Evolutionary conservation across 2,329 filamentous ascomycete species (phyloP), one percentile per base, ranked within the genome.

Genomic region (Aspergillus puulaauensis): DNA sequence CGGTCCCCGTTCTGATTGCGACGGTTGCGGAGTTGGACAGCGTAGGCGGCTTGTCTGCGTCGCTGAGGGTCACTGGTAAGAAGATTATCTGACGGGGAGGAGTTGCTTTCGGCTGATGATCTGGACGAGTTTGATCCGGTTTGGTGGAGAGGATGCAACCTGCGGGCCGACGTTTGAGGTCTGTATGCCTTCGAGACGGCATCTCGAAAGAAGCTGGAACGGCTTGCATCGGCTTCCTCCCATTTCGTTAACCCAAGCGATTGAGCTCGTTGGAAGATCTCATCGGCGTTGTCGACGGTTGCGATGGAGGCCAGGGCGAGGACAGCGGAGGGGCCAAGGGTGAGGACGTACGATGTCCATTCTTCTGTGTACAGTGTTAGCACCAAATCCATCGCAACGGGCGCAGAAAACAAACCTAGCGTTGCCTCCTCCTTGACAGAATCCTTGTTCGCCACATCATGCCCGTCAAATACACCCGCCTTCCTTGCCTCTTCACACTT

Each of bases 321-420:
- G 11, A 87, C 76, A 1, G 81, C 79, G 7, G 79, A 78, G 9
- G 83, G 83, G 6, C 85, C 86, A 15, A 86, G 77, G 0, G 83
- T 86, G 35, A 86, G 73, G 27, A 88, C 72, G 64, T 86, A 83
- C 52, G 79, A 79, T 17, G 81, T 83, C 85, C 85, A 88, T 68
- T 86, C 83, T 65, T 86, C 83, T 82, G 57, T 3, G 37, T 15
- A 3, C 14, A 14, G 14, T 46, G 53, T 68, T 59, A 69, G 66
- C 31, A 31, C 61, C 55, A 54, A 55, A 19, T n/a, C 4, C 35
- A 14, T 21, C 7, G 35, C 14, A 21, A 4, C 21, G 2, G 17
- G 40, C 8, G 12, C 40, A 2, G 52, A 17, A 60, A 37, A 70
- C 73, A 69, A 70, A 83, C 80, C 80, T 21, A 88, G 76, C 65